Percentiles rank a stretch among this genome's conserved stretches.
Evolutionary conservation across 208 protist genomes (phyloP).

Genomic region (Leishmania tropica): DNA sequence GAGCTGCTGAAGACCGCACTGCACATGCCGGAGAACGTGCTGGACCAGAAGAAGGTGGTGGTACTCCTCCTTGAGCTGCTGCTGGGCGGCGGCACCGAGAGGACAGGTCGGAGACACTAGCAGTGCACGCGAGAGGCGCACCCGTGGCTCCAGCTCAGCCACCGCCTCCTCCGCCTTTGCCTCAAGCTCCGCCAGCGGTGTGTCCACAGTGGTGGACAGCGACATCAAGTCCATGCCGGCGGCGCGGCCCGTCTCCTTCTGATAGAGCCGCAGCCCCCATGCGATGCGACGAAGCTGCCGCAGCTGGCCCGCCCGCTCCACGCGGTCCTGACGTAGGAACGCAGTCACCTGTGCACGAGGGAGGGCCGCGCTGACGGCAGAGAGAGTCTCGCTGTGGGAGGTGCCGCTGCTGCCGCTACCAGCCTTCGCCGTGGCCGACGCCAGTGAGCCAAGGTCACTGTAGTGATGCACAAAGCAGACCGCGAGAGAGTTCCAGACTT

Average conservation of each 20-base stretch:
- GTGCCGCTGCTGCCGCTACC: slow-evolving; percentile 14
- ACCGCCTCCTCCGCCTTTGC: slow-evolving; percentile 26
- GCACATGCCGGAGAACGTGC: slow-evolving; percentile 52
- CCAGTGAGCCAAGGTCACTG: slow-evolving; percentile 30
- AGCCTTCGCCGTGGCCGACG: slow-evolving; percentile 6
- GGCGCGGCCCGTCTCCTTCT: slow-evolving; percentile 61
- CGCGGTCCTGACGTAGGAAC: slow-evolving; percentile 72
- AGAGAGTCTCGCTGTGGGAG: slow-evolving; percentile 58
- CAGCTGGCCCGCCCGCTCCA: slow-evolving; percentile 79
- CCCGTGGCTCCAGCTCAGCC: slow-evolving; percentile 14
- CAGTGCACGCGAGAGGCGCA: slow-evolving; percentile 38
- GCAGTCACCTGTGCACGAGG: slow-evolving; percentile 57
- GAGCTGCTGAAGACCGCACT: slow-evolving; percentile 47
- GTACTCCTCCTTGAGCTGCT: slow-evolving; percentile 71
- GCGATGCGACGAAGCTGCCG: slow-evolving; percentile 87
- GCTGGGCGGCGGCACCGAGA: slow-evolving; percentile 22
- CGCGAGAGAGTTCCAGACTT: slow-evolving; percentile 68
- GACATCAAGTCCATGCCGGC: slow-evolving; percentile 48
- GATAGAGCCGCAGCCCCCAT: slow-evolving; percentile 90
- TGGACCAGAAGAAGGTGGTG: slow-evolving; percentile 63
- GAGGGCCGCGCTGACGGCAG: slow-evolving; percentile 73
- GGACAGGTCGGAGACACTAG: slow-evolving; percentile 61
- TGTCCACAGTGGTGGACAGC: slow-evolving; percentile 38
- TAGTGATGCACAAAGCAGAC: slow-evolving; percentile 78
- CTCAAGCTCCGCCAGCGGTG: slow-evolving; percentile 34